These are phyloP conservation scores for Pestalotiopsis sp. DNA, from an alignment of 2,329 filamentous ascomycete species.

Conservation along the genomic window DNA sequence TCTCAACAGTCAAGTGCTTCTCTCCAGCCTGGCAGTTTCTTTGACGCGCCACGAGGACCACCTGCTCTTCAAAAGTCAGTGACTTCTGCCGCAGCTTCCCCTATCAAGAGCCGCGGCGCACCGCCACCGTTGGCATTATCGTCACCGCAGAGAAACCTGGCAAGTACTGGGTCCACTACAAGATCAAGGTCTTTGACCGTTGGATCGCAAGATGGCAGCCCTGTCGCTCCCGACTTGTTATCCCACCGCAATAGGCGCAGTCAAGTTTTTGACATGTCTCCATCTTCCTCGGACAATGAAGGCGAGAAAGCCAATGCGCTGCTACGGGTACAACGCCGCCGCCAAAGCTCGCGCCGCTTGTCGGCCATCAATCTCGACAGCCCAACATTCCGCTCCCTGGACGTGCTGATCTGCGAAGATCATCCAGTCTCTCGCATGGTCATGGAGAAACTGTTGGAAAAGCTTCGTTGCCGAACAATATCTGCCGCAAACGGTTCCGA, in stretches of 20 bases:
- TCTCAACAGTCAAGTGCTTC: slow-evolving; percentile 73
- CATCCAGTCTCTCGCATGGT: slow-evolving; percentile 95
- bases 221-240: slow-evolving; percentile 66
- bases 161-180: slow-evolving; percentile 60
- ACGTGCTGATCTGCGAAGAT: slow-evolving; percentile 95
- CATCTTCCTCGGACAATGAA: slow-evolving; percentile 96
- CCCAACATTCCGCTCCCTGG: slow-evolving; percentile 84
- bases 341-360: slow-evolving; percentile 92
- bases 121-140: slow-evolving; percentile 53
- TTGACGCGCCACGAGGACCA: slow-evolving; percentile 68
- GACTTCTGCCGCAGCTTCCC: slow-evolving; percentile 54
- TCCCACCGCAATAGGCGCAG: slow-evolving; percentile 82
- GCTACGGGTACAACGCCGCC: slow-evolving; percentile 85
- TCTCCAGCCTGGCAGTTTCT: slow-evolving; percentile 68
- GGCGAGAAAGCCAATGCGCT: slow-evolving; percentile 88
- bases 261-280: slow-evolving; percentile 94
- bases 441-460: slow-evolving; percentile 98
- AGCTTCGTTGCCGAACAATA: slow-evolving; percentile 90
- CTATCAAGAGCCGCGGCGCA: slow-evolving; percentile 54
- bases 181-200: slow-evolving; percentile 88
- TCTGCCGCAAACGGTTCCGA: slow-evolving; percentile 88
- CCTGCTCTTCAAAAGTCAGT: slow-evolving; percentile 61
- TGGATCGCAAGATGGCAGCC: slow-evolving; percentile 89
- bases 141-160: slow-evolving; percentile 63
- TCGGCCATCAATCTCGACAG: slow-evolving; percentile 88